Base-by-base conservation (phyloP, 73 alveolate species). In the Durusdinium trenchii region DNA sequence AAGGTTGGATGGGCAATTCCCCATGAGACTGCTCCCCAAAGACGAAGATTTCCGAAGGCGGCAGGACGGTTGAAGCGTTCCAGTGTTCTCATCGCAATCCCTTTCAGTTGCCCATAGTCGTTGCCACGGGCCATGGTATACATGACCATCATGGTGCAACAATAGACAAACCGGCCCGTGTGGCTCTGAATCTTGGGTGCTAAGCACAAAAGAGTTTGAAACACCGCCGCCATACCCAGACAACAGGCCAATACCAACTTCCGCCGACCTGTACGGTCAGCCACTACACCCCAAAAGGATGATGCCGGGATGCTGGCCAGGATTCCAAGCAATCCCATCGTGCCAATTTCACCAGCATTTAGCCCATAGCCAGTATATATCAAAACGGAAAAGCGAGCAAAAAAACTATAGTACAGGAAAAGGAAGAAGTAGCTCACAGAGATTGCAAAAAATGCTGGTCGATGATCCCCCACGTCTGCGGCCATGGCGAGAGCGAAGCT, bases 291-390 rank as follows among this genome's bases (percentile, higher is more conserved):
- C 98, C 98, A 91, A 91, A 71, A 91, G 45, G 98, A 91, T 14
- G 98, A 91, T 36, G 98, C 87, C 26, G 98, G 98, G 89, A 91
- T 91, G 98, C 98, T 91, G 71, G 98, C 98, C 45, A 91, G 14
- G 32, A 91, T 91, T 87, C 98, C 82, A 73, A 91, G 82, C 20
- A 91, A 78, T 48, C 98, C 98, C 50, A 91, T 91, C 46, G 89
- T 52, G 46, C 98, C 98, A 48, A 91, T 91, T 46, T 91, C 98
- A 6, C 89, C 45, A 23, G 90, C 98, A 69, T 91, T 78, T 45
- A 91, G 76, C 18, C 98, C 98, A 50, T 91, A 91, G 18, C 69
- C 78, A 1, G 98, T 91, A 35, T 91, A 91, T 87, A 91, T 91
- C 78, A 91, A 46, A 32, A 91, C 98, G 6, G 87, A 57, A 30